A percentile compares a stretch with the other conserved stretches of the same genome.
These are phyloP conservation scores for Bremia lactucae DNA, from an alignment of 352 stramenopile species.

Conservation along the genomic window DNA sequence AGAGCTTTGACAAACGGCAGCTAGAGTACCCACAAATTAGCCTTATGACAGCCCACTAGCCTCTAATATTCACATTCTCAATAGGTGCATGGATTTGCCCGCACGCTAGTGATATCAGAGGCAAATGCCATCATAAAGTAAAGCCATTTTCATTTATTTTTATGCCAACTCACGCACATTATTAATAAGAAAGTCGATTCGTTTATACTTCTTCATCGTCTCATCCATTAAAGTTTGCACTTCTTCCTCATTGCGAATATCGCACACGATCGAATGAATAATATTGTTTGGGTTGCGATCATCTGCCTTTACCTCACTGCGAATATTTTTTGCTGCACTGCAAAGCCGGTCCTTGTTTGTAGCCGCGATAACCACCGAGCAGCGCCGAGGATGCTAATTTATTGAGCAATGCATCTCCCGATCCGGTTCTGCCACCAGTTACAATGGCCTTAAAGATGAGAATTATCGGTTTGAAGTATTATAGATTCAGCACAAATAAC, in stretches of 20 bases:
- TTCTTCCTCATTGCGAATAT: conserved; percentile 66
- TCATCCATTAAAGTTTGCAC: conserved; percentile 61
- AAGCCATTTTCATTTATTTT: no score
- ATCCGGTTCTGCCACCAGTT: conserved; percentile 83
- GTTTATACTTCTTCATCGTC: conserved; percentile 66
- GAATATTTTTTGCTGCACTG: conserved; percentile 45
- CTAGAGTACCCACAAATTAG: conserved; percentile 77
- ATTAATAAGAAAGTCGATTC: conserved; percentile 89
- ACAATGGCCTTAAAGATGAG: conserved; percentile 61
- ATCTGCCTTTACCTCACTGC: conserved; percentile 29
- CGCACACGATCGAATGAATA: conserved; percentile 51
- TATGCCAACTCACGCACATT: conserved; percentile 81
- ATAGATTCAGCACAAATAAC: no score
- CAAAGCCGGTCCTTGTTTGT: conserved; percentile 61
- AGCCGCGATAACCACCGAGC: conserved; percentile 70
- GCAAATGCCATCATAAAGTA: no score
- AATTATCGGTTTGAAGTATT: no score
- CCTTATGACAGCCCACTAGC: conserved; percentile 89
- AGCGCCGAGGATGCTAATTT: conserved; percentile 73
- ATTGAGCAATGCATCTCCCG: conserved; percentile 68
- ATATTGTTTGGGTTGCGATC: conserved; percentile 23
- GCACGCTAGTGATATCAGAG: conserved; percentile 39
- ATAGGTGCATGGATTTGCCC: conserved; percentile 88
- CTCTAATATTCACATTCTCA: conserved; percentile 84
- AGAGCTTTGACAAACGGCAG: no score